Conservation (phyloP, 441 rosid species). For the Biscutella laevigata region DNA sequence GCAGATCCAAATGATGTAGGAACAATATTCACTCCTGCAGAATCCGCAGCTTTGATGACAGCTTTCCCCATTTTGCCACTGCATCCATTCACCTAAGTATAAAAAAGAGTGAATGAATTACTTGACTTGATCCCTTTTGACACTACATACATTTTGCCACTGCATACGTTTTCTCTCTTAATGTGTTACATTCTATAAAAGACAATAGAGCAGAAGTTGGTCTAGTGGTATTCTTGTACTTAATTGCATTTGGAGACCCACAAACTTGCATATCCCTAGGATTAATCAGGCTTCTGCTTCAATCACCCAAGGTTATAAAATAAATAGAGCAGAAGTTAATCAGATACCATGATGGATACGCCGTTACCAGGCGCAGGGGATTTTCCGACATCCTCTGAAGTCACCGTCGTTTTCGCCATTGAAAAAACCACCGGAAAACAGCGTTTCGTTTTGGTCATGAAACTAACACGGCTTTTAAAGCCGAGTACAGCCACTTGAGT, state of each 20-base stretch:
- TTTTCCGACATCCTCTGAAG: not conserved
- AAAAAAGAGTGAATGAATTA: not conserved
- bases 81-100: slow-evolving; percentile 64
- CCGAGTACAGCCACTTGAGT: not conserved
- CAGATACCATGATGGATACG: slow-evolving; percentile 39
- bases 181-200: too few species aligned
- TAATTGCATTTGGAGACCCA: too few species aligned
- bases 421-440: slow-evolving; percentile 18
- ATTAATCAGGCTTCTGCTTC: too few species aligned
- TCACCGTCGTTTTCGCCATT: slow-evolving; percentile 24
- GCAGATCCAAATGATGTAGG: slow-evolving; percentile 66
- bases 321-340: too few species aligned
- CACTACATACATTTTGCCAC: too few species aligned
- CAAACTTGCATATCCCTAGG: too few species aligned
- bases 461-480: not conserved
- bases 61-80: slow-evolving; percentile 83
- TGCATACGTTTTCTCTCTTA: too few species aligned
- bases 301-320: too few species aligned
- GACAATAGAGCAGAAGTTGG: too few species aligned
- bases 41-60: slow-evolving; percentile 70
- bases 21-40: slow-evolving; percentile 70
- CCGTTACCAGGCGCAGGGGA: slow-evolving; percentile 23
- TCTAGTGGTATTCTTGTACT: too few species aligned
- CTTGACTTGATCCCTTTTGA: slow-evolving; percentile 2
- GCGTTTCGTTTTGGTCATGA: not conserved